A percentile compares a stretch with the other conserved stretches of the same genome.
Conservation (phyloP, 805 yeast genomes). For the Wickerhamomyces rabaulensis region DNA sequence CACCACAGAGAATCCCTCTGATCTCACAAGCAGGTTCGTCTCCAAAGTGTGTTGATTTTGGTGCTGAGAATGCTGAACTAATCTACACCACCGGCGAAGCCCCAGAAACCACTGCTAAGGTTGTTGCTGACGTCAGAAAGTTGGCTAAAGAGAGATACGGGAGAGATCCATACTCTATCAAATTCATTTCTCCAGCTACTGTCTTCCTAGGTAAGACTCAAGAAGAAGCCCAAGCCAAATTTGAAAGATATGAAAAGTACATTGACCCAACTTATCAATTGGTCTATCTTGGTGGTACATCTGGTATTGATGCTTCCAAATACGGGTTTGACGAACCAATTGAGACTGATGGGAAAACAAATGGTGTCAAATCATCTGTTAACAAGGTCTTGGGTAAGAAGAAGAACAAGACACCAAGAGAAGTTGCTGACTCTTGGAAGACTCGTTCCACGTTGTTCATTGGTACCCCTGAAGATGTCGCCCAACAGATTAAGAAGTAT, state of each 20-base stretch:
- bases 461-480: constrained; percentile 31
- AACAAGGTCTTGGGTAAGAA: constrained; percentile 2
- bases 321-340: constrained; percentile 33
- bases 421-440: constrained; percentile 30
- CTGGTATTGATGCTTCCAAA: constrained; percentile 35
- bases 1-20: constrained; percentile 39
- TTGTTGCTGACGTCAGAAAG: constrained; percentile 21
- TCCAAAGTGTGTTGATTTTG: constrained; percentile 32
- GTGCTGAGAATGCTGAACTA: constrained; percentile 38
- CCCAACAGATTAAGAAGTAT: constrained; percentile 35
- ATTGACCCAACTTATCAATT: constrained; percentile 33
- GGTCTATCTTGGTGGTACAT: constrained; percentile 40
- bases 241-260: constrained; percentile 27
- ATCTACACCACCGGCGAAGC: constrained; percentile 30
- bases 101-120: constrained; percentile 29
- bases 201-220: constrained; percentile 34
- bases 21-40: constrained; percentile 41
- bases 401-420: constrained; percentile 4
- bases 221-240: constrained; percentile 30
- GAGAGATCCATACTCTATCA: constrained; percentile 34
- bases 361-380: constrained; percentile 28
- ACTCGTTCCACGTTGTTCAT: constrained; percentile 22
- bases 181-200: constrained; percentile 33
- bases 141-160: constrained; percentile 30
- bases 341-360: constrained; percentile 23